These are phyloP conservation scores for Rhizopogon sp. DNA, from an alignment of 768 basidiomycete genomes.

Conservation along the genomic window DNA sequence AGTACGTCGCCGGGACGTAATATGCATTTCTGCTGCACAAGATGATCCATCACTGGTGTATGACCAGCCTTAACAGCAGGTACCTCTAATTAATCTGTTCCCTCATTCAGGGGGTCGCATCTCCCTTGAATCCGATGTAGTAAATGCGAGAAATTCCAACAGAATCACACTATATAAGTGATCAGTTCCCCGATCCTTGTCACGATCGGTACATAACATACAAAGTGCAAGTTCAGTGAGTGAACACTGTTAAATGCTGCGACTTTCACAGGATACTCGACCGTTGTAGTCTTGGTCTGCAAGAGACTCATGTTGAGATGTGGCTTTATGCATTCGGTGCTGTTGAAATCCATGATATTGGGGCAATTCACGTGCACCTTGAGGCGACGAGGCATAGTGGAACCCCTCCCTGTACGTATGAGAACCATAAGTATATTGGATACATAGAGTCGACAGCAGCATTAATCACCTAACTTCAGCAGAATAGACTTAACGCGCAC, in stretches of 20 bases:
- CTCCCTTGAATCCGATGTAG: constrained; percentile 82
- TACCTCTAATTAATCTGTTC: constrained; percentile 58
- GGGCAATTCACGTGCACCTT: constrained; percentile 71
- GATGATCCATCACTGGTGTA: constrained; percentile 30
- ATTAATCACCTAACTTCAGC: constrained; percentile 64
- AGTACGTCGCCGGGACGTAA: no score
- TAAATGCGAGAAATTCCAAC: constrained; percentile 62
- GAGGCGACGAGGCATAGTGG: constrained; percentile 68
- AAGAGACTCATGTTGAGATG: constrained; percentile 60
- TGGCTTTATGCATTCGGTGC: constrained; percentile 64
- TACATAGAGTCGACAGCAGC: not conserved
- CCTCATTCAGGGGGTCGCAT: constrained; percentile 32
- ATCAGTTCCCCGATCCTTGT: not conserved
- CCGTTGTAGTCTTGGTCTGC: constrained; percentile 62
- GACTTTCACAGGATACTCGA: constrained; percentile 74
- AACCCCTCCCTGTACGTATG: constrained; percentile 56
- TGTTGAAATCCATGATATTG: constrained; percentile 72
- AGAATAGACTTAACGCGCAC: constrained; percentile 71
- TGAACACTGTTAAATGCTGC: constrained; percentile 75
- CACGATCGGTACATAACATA: constrained; percentile 34
- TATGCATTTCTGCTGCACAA: constrained; percentile 26
- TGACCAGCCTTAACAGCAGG: constrained; percentile 81
- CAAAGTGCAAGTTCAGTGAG: constrained; percentile 74
- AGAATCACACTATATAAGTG: constrained; percentile 50
- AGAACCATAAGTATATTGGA: constrained; percentile 2